Percentiles rank a stretch among this genome's conserved stretches.
Conservation (phyloP, 805 yeast species). For the Saccharomycopsis fermentans region DNA sequence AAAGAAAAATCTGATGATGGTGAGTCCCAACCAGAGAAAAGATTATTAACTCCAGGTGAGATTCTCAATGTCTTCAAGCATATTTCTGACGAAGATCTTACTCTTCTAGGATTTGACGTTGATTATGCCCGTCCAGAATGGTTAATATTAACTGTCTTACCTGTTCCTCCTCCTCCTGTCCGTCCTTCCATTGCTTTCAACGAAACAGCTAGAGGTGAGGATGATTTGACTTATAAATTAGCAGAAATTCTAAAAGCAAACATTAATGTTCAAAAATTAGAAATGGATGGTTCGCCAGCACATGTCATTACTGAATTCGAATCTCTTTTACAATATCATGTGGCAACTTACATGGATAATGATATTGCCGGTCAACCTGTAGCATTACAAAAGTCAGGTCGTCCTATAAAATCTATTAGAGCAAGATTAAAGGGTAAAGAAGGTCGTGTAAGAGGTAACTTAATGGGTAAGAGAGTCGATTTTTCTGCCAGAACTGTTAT, state of each 20-base stretch:
- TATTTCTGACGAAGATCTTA: conserved; percentile 76
- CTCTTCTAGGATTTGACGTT: conserved; percentile 77
- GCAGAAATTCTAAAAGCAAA: conserved; percentile 96
- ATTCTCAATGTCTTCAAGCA: conserved; percentile 86
- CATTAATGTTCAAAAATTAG: conserved; percentile 92
- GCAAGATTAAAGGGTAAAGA: conserved; percentile 99
- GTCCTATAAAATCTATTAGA: conserved; percentile 96
- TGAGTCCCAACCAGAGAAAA: conserved; percentile 83
- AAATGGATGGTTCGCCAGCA: conserved; percentile 98
- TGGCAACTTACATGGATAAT: conserved; percentile 98
- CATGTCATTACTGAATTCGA: conserved; percentile 97
- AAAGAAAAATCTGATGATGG: conserved; percentile 75
- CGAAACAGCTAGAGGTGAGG: conserved; percentile 97
- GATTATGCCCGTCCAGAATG: conserved; percentile 98
- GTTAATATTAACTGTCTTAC: conserved; percentile 94
- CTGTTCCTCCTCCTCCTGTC: conserved; percentile 99
- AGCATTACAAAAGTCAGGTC: conserved; percentile 95
- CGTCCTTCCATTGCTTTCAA: conserved; percentile 97
- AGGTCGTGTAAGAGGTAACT: conserved; percentile 95
- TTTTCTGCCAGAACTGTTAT: conserved; percentile 98
- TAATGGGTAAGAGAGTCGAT: conserved; percentile 99
- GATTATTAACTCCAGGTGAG: conserved; percentile 80
- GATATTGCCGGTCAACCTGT: conserved; percentile 99
- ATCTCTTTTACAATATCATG: conserved; percentile 90
- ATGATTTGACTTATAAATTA: conserved; percentile 93